Evolutionary conservation across 306 rosid genomes (phyloP).

Genomic region (Begonia masoniana): DNA sequence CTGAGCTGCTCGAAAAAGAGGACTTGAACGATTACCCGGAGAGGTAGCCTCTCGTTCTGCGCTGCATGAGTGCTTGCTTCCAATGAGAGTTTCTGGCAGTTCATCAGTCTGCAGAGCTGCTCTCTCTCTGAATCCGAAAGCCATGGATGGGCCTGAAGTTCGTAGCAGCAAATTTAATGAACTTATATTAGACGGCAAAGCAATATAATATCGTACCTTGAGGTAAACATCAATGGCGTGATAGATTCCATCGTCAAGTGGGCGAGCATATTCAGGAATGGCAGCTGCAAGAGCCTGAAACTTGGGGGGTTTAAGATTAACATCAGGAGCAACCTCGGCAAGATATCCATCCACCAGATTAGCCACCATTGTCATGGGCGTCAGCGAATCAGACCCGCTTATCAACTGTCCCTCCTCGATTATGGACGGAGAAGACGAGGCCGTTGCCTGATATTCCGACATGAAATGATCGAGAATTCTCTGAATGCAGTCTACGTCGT

Average conservation of each 20-base stretch:
- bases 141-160: slow-evolving; percentile 64
- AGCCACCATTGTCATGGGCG: slow-evolving; percentile 58
- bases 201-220: slow-evolving; percentile 36
- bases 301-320: slow-evolving; percentile 46
- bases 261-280: slow-evolving; percentile 72
- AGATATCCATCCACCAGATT: slow-evolving; percentile 69
- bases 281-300: slow-evolving; percentile 69
- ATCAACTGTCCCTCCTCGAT: slow-evolving; percentile 44
- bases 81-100: slow-evolving; percentile 85
- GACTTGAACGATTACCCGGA: slow-evolving; percentile 74
- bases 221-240: slow-evolving; percentile 77
- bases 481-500: slow-evolving; percentile 75
- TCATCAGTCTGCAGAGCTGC: slow-evolving; percentile 72
- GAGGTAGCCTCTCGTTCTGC: slow-evolving; percentile 84
- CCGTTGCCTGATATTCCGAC: slow-evolving; percentile 27
- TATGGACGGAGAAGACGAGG: slow-evolving; percentile 26
- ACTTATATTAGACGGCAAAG: neutral
- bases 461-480: slow-evolving; percentile 85
- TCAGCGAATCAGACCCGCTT: slow-evolving; percentile 26
- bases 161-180: neutral
- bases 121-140: slow-evolving; percentile 76
- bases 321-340: slow-evolving; percentile 90
- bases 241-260: slow-evolving; percentile 70
- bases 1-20: slow-evolving; percentile 83
- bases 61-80: slow-evolving; percentile 97